Percentiles rank a stretch among this genome's conserved stretches.
Conservation (phyloP, 352 stramenopile species). For the Globisporangium barbulae region DNA sequence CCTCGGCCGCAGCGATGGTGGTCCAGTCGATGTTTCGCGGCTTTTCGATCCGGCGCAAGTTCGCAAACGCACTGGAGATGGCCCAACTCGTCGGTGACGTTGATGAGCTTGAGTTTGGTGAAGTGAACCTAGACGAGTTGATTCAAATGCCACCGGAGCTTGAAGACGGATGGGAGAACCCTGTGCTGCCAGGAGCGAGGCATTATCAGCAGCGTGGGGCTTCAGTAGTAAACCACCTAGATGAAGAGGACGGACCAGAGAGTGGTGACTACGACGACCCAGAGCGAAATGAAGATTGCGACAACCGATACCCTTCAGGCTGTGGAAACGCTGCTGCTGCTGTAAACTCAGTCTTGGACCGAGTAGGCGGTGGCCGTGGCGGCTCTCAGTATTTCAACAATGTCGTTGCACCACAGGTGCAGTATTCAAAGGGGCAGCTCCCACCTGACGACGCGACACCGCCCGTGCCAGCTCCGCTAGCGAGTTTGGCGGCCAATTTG, state of each 20-base stretch:
- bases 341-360: neutral
- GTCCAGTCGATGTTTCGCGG: slow-evolving; percentile 73
- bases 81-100: slow-evolving; percentile 31
- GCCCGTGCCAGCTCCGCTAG: slow-evolving; percentile 15
- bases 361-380: neutral
- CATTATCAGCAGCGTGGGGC: neutral
- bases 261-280: neutral
- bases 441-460: neutral
- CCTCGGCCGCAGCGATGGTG: slow-evolving; percentile 31
- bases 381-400: neutral
- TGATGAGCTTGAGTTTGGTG: slow-evolving; percentile 28
- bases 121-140: slow-evolving; percentile 56
- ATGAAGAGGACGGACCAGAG: slow-evolving; percentile 10
- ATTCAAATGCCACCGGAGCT: slow-evolving; percentile 56
- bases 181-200: slow-evolving; percentile 25
- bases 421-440: neutral
- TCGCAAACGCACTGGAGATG: slow-evolving; percentile 53
- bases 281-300: slow-evolving; percentile 5
- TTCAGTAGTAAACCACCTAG: neutral
- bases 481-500: slow-evolving; percentile 38
- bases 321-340: neutral
- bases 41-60: slow-evolving; percentile 64
- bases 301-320: neutral
- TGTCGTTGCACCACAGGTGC: neutral
- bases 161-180: slow-evolving; percentile 55